Conservation (phyloP, 2,329 filamentous ascomycete species). For the Sporothrix globosa region DNA sequence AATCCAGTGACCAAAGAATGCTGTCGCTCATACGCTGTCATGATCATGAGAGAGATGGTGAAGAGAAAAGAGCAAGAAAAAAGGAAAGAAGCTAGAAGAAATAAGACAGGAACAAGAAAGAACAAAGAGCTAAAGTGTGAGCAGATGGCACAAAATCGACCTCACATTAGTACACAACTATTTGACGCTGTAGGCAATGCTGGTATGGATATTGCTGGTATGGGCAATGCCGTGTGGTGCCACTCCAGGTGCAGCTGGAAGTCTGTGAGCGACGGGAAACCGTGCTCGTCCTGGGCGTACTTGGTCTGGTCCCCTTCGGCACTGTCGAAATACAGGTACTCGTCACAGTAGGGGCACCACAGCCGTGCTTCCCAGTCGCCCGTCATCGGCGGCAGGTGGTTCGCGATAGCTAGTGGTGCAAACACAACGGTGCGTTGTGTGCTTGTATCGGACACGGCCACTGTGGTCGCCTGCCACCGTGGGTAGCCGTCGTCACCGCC, state of each 20-base stretch:
- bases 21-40: slow-evolving; percentile 24
- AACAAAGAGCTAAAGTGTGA: not conserved
- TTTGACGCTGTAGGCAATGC: slow-evolving; percentile 41
- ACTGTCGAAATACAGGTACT: slow-evolving; percentile 54
- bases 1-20: slow-evolving; percentile 16
- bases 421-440: slow-evolving; percentile 57
- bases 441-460: slow-evolving; percentile 46
- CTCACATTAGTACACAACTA: slow-evolving; percentile 46
- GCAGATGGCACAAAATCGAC: not conserved
- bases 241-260: slow-evolving; percentile 62
- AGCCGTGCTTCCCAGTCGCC: slow-evolving; percentile 58
- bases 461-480: slow-evolving; percentile 58
- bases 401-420: slow-evolving; percentile 61
- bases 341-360: slow-evolving; percentile 61
- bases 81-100: not conserved
- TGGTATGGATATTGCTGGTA: slow-evolving; percentile 44
- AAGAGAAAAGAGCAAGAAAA: not conserved
- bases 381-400: slow-evolving; percentile 55
- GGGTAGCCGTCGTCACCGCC: slow-evolving; percentile 40
- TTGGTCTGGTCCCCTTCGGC: slow-evolving; percentile 56
- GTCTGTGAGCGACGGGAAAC: slow-evolving; percentile 53
- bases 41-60: slow-evolving; percentile 25
- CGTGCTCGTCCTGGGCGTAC: slow-evolving; percentile 52
- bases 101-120: not conserved
- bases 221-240: slow-evolving; percentile 54